A percentile compares a stretch with the other conserved stretches of the same genome.
These are phyloP conservation scores for Oryza rufipogon DNA, from an alignment of 176 grass and related monocot species.

Conservation along the genomic window DNA sequence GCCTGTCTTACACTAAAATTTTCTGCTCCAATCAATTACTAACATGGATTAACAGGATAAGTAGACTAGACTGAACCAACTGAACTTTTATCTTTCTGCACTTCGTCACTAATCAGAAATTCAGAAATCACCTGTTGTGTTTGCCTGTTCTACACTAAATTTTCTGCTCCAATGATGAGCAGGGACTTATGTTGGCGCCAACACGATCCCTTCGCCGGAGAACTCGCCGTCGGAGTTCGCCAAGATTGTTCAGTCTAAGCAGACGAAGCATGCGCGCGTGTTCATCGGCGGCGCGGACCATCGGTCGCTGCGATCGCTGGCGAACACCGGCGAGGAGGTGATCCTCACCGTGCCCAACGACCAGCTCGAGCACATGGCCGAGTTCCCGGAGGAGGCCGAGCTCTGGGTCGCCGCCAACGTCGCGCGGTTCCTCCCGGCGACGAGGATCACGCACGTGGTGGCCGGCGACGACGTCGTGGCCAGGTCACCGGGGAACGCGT, in stretches of 20 bases:
- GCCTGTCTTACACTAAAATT: neutral
- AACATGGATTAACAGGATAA: neutral
- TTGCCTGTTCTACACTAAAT: neutral
- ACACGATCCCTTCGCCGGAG: neutral
- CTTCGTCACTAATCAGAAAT: neutral
- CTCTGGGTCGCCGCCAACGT: constrained; percentile 44
- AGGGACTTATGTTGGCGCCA: constrained; percentile 14
- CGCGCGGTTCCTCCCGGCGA: constrained; percentile 39
- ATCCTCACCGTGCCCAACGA: constrained; percentile 49
- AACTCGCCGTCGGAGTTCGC: constrained; percentile 39
- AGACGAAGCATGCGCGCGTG: constrained; percentile 31
- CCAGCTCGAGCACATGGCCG: constrained; percentile 45
- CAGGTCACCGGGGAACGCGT: neutral
- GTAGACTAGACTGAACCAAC: neutral
- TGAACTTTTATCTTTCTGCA: neutral
- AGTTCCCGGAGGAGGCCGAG: constrained; percentile 50
- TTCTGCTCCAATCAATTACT: neutral
- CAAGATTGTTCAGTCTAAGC: constrained; percentile 51
- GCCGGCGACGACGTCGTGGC: constrained; percentile 21
- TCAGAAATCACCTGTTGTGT: neutral
- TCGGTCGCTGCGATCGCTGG: constrained; percentile 26
- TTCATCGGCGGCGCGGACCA: constrained; percentile 10
- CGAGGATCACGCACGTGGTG: constrained; percentile 46
- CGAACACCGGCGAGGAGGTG: constrained; percentile 18
- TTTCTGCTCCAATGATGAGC: neutral